These are phyloP conservation scores for Penicillium sp. DNA, from an alignment of 2,329 filamentous ascomycete genomes.

Conservation along the genomic window DNA sequence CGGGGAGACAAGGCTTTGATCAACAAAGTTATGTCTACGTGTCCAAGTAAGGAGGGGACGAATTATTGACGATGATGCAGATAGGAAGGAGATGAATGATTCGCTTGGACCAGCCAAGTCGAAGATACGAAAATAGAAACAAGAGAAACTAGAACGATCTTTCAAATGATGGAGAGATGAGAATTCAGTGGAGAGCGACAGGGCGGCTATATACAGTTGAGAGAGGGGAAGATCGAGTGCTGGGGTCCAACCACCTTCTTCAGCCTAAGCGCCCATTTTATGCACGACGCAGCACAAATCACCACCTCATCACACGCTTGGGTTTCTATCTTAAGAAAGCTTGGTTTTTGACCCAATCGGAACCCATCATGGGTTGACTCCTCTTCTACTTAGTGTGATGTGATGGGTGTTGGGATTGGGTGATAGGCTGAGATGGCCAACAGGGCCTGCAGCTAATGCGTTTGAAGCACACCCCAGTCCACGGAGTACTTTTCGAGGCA, in stretches of 20 bases:
- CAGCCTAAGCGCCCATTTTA: slow-evolving; percentile 20
- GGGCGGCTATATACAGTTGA: slow-evolving; percentile 36
- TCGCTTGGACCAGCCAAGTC: slow-evolving; percentile 47
- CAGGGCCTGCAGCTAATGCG: slow-evolving; percentile 13
- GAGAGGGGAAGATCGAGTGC: background rate
- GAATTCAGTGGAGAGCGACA: slow-evolving; percentile 10
- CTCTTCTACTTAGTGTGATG: background rate
- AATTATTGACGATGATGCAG: slow-evolving; percentile 20
- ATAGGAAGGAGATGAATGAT: slow-evolving; percentile 22
- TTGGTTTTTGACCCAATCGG: slow-evolving; percentile 11
- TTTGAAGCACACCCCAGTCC: background rate
- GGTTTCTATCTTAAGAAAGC: slow-evolving; percentile 14
- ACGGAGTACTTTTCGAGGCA: background rate
- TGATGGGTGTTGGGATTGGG: background rate
- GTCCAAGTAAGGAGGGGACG: slow-evolving; percentile 5
- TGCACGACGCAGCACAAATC: slow-evolving; percentile 23
- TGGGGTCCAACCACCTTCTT: slow-evolving; percentile 11
- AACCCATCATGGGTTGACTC: background rate
- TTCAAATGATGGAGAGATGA: slow-evolving; percentile 32
- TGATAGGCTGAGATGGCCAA: slow-evolving; percentile 10
- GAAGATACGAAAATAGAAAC: slow-evolving; percentile 37
- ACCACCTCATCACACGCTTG: slow-evolving; percentile 23
- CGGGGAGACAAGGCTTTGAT: slow-evolving; percentile 27
- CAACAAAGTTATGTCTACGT: slow-evolving; percentile 31
- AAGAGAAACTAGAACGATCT: slow-evolving; percentile 28